Evolutionary conservation across 352 stramenopile species (phyloP).

Genomic region (Pythium dissotocum): DNA sequence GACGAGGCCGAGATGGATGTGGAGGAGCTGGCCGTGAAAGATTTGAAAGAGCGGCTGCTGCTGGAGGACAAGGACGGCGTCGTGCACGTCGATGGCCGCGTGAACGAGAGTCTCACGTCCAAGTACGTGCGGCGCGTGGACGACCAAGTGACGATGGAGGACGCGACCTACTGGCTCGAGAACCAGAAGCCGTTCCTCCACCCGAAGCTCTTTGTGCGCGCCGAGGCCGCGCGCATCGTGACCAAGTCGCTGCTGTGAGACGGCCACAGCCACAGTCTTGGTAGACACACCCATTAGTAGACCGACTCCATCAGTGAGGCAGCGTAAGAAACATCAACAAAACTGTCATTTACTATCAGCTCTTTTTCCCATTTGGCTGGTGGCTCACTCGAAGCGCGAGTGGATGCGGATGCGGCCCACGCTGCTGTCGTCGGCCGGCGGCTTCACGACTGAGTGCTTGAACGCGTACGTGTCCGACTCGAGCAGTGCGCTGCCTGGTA

Average conservation of each 20-base stretch:
- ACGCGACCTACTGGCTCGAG: conserved; percentile 80
- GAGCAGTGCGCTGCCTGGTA: conserved; percentile 50
- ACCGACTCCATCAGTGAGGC: not conserved
- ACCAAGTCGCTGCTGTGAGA: conserved; percentile 72
- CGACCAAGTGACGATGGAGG: conserved; percentile 81
- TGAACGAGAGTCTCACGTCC: conserved; percentile 77
- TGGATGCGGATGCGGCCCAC: conserved; percentile 64
- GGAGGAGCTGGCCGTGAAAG: conserved; percentile 78
- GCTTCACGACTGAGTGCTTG: conserved; percentile 41
- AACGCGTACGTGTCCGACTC: conserved; percentile 82
- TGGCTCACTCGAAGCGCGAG: conserved; percentile 59
- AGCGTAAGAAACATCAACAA: not conserved
- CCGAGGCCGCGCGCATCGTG: conserved; percentile 75
- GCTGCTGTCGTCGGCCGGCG: conserved; percentile 25
- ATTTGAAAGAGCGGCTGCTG: conserved; percentile 79
- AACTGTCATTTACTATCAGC: not conserved
- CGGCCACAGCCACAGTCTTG: not conserved
- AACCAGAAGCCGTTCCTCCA: conserved; percentile 84
- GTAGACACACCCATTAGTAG: not conserved
- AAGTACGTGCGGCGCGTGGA: conserved; percentile 56
- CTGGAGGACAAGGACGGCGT: conserved; percentile 76
- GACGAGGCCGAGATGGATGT: conserved; percentile 88
- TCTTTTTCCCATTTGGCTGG: not conserved
- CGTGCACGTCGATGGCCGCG: conserved; percentile 69
- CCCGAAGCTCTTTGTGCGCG: conserved; percentile 83